phyloP scores from a whole-genome alignment of 495 filamentous ascomycete genomes.

The Penicillium simplicissimum region DNA sequence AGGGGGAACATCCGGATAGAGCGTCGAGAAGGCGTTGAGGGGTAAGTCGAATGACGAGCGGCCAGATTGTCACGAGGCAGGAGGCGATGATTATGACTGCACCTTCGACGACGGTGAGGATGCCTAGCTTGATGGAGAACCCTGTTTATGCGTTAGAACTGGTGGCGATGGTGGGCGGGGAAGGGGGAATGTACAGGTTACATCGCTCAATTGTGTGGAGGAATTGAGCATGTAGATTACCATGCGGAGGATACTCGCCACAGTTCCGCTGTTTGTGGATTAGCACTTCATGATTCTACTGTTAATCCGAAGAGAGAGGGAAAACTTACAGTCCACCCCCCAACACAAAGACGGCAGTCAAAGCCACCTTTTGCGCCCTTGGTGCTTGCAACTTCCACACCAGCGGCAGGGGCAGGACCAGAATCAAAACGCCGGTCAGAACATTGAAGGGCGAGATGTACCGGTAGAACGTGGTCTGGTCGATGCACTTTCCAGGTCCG shows the following conservation, averaged over 20 bases:
- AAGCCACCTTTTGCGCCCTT: conserved; percentile 24
- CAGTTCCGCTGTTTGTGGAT: conserved; percentile 17
- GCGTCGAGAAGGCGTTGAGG: conserved; percentile 9
- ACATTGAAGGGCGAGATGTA: conserved; percentile 34
- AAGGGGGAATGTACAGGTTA: conserved; percentile 19
- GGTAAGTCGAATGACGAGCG: conserved; percentile 19
- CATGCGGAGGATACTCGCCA: conserved; percentile 28
- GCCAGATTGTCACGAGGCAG: conserved; percentile 31
- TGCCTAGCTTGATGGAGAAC: conserved; percentile 26
- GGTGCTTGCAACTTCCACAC: conserved; percentile 34
- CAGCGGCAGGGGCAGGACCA: conserved; percentile 47
- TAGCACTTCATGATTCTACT: not conserved
- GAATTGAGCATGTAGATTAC: conserved; percentile 16
- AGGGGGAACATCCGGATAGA: not conserved
- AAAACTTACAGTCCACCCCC: conserved; percentile 32
- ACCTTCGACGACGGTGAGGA: conserved; percentile 27
- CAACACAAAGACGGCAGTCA: conserved; percentile 31
- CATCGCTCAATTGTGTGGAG: conserved; percentile 9
- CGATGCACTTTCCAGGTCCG: conserved; percentile 27
- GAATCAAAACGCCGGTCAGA: conserved; percentile 37
- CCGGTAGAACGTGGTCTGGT: conserved; percentile 34
- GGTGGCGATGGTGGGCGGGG: not conserved
- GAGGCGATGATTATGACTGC: conserved; percentile 28
- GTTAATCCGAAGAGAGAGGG: not conserved
- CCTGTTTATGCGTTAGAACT: conserved; percentile 12